phyloP scores from a whole-genome alignment of 176 grass and related monocot genomes.

The Sorghum bicolor region Sorghum_bicolor_NCBIv3 NC_012872.2:69961001-69961500 shows the following conservation, averaged over 20 bases:
- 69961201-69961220: background rate
- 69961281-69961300: conserved; percentile 1
- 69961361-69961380: background rate
- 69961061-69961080: background rate
- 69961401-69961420: background rate
- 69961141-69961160: background rate
- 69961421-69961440: background rate
- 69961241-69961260: background rate
- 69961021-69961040: background rate
- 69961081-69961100: background rate
- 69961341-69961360: background rate
- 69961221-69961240: background rate
- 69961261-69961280: background rate
- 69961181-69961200: background rate
- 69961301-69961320: background rate
- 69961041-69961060: background rate
- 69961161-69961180: background rate
- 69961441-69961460: background rate
- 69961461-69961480: background rate
- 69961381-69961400: background rate
- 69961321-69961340: conserved; percentile 19
- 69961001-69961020: background rate
- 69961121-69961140: background rate
- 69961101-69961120: background rate
- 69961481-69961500: conserved; percentile 23